phyloP scores from a whole-genome alignment of 176 grass and related monocot species.

The Zea mays region Zm-B73-REFERENCE-NAM-5.0 NC_050099.1:215599001-215599500 shows the following conservation, averaged over 20 bases:
- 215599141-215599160: too few relatives aligned
- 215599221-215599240: neutral
- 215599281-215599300: too few relatives aligned
- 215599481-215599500: neutral
- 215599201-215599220: neutral
- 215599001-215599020: neutral
- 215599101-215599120: neutral
- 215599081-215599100: neutral
- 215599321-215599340: neutral
- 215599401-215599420: neutral
- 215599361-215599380: neutral
- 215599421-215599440: neutral
- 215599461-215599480: too few relatives aligned
- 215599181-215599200: neutral
- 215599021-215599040: neutral
- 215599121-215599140: neutral
- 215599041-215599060: neutral
- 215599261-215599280: neutral
- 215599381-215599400: neutral
- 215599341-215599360: too few relatives aligned
- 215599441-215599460: neutral
- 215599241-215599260: neutral
- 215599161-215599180: too few relatives aligned
- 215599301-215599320: too few relatives aligned
- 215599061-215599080: neutral